These are phyloP conservation scores for Ustulina deusta DNA, from an alignment of 2,329 filamentous ascomycete species.

Conservation along the genomic window DNA sequence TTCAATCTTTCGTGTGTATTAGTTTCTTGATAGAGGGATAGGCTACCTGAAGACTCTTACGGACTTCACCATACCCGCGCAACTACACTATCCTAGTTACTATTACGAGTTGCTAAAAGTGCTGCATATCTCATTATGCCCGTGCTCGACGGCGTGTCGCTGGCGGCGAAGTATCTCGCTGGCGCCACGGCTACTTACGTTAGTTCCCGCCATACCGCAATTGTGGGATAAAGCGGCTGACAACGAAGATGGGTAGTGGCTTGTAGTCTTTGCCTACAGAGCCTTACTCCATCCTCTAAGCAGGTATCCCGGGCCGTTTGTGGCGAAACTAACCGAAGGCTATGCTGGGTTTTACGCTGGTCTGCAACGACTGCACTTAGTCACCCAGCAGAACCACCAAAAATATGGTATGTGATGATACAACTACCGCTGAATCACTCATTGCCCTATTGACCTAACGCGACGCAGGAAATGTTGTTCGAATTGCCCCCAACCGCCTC, in stretches of 20 bases:
- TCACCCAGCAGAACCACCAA: slow-evolving; percentile 30
- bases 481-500: slow-evolving; percentile 38
- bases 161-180: slow-evolving; percentile 24
- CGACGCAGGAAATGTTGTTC: slow-evolving; percentile 28
- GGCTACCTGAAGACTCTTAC: background rate
- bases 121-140: slow-evolving; percentile 17
- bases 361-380: slow-evolving; percentile 30
- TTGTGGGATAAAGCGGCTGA: slow-evolving; percentile 18
- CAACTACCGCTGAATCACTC: background rate
- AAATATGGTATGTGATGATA: slow-evolving; percentile 38
- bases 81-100: background rate
- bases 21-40: background rate
- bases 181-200: slow-evolving; percentile 33
- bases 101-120: background rate
- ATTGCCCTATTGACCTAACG: background rate
- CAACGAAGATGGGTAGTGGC: slow-evolving; percentile 30
- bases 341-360: slow-evolving; percentile 37
- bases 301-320: slow-evolving; percentile 37
- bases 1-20: slow-evolving; percentile 4
- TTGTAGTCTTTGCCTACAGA: slow-evolving; percentile 36
- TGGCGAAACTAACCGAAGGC: slow-evolving; percentile 36
- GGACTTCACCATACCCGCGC: background rate
- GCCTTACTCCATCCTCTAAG: slow-evolving; percentile 36
- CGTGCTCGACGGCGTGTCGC: slow-evolving; percentile 15
- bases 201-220: slow-evolving; percentile 15